phyloP scores from a whole-genome alignment of 495 filamentous ascomycete species.

The Viridothelium virens region DNA sequence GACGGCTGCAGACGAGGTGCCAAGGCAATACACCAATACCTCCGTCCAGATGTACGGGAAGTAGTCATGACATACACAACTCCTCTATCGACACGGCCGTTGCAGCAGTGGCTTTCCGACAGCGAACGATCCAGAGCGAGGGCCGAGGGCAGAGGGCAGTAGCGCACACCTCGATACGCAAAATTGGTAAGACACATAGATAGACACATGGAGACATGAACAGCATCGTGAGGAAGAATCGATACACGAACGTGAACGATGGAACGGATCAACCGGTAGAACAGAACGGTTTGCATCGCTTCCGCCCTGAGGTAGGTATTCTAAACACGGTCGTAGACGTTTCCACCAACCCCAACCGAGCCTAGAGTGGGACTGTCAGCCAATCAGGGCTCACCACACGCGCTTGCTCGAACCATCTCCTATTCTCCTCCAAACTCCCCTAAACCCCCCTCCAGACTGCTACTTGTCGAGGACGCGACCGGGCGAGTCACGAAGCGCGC shows the following conservation, averaged over 20 bases:
- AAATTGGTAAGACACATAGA: not conserved
- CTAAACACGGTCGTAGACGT: not conserved
- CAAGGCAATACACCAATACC: not conserved
- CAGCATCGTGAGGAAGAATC: not conserved
- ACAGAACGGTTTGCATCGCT: slow-evolving; percentile 12
- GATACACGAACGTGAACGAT: not conserved
- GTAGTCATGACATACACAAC: slow-evolving; percentile 8
- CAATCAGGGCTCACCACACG: not conserved
- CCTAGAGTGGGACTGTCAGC: not conserved
- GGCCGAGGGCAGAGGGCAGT: too few species aligned
- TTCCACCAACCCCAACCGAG: not conserved
- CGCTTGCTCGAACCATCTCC: slow-evolving; percentile 1
- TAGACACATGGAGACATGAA: not conserved
- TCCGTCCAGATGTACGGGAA: not conserved
- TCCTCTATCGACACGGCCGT: not conserved
- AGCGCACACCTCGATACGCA: too few species aligned
- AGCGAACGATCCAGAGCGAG: not conserved
- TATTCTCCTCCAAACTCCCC: slow-evolving; percentile 2
- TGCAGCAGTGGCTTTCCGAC: not conserved
- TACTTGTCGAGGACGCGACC: not conserved
- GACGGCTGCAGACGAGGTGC: not conserved
- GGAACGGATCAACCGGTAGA: not conserved
- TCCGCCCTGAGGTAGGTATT: not conserved
- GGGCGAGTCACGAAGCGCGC: not conserved
- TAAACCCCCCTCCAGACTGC: not conserved